Conservation (phyloP, 345 rosid species). For the Arabis hirsuta region DNA sequence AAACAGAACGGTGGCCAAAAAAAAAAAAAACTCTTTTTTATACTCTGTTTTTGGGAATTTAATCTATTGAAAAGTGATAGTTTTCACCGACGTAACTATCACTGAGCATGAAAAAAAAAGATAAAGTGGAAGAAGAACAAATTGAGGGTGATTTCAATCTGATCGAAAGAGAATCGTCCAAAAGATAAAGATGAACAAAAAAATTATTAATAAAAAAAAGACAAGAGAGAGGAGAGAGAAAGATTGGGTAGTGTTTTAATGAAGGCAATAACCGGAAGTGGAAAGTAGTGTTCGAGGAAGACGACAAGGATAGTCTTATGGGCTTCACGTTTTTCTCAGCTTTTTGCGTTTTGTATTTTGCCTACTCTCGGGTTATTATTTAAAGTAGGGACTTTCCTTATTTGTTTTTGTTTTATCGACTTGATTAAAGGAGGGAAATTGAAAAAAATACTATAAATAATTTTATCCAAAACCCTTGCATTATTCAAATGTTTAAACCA, state of each 20-base stretch:
- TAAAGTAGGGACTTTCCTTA: neutral
- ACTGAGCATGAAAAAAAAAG: neutral
- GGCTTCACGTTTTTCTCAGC: slow-evolving; percentile 43
- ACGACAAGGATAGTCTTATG: slow-evolving; percentile 34
- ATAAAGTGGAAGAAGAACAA: slow-evolving; percentile 22
- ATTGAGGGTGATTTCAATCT: slow-evolving; percentile 22
- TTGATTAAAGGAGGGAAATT: too few relatives aligned
- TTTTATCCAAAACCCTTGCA: too few relatives aligned
- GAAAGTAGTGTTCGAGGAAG: slow-evolving; percentile 35
- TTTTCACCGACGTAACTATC: slow-evolving; percentile 22
- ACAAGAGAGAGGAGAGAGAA: neutral
- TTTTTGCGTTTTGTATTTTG: slow-evolving; percentile 35
- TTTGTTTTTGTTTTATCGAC: too few relatives aligned
- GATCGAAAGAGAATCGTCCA: slow-evolving; percentile 32
- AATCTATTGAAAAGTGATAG: neutral
- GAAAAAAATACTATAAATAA: too few relatives aligned
- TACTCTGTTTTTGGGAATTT: neutral
- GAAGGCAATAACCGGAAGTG: slow-evolving; percentile 36
- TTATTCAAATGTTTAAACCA: too few relatives aligned
- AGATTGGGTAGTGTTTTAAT: slow-evolving; percentile 27
- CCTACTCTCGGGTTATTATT: neutral
- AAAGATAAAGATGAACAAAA: slow-evolving; percentile 34
- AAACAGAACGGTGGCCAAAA: slow-evolving; percentile 10
- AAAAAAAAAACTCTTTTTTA: neutral
- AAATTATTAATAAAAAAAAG: neutral